A percentile compares a stretch with the other conserved stretches of the same genome.
phyloP scores from a whole-genome alignment of 305 asterid species.

The Coffea humblotiana region DNA sequence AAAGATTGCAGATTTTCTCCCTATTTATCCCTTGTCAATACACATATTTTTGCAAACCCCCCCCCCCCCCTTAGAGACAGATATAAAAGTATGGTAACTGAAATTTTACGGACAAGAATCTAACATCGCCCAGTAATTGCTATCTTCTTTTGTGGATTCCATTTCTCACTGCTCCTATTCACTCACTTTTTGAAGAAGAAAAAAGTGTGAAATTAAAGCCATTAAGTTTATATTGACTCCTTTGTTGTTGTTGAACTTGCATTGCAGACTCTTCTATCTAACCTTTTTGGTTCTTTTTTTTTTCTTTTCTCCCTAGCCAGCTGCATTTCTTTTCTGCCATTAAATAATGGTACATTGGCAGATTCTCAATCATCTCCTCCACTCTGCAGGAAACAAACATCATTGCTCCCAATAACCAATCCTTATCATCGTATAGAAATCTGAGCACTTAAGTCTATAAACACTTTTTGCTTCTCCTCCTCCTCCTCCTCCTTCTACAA shows the following conservation, averaged over 20 bases:
- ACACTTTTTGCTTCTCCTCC: slow-evolving; percentile 13
- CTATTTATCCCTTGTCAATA: slow-evolving; percentile 10
- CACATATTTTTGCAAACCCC: background rate
- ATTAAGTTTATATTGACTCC: slow-evolving; percentile 9
- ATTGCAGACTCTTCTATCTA: slow-evolving; percentile 16
- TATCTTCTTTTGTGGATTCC: background rate
- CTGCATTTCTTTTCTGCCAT: slow-evolving; percentile 19
- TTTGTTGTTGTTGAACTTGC: background rate
- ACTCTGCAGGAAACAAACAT: slow-evolving; percentile 57
- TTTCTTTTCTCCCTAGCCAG: slow-evolving; percentile 11
- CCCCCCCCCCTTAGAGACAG: slow-evolving; percentile 7
- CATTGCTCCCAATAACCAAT: slow-evolving; percentile 64
- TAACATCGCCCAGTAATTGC: background rate
- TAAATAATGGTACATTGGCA: slow-evolving; percentile 46
- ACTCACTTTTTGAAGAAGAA: background rate
- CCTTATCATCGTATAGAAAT: slow-evolving; percentile 45
- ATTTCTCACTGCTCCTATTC: background rate
- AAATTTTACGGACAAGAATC: background rate
- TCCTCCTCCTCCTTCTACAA: slow-evolving; percentile 6
- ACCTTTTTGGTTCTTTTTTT: slow-evolving; percentile 2
- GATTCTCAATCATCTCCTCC: slow-evolving; percentile 83
- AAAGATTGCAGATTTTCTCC: slow-evolving; percentile 19
- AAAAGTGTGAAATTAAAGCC: slow-evolving; percentile 3
- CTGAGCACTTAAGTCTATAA: slow-evolving; percentile 27
- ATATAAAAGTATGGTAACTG: too few species aligned